Evolutionary conservation across 495 filamentous ascomycete species (phyloP), one percentile per base, ranked within the genome.

Genomic region (Aspergillus homomorphus): DNA sequence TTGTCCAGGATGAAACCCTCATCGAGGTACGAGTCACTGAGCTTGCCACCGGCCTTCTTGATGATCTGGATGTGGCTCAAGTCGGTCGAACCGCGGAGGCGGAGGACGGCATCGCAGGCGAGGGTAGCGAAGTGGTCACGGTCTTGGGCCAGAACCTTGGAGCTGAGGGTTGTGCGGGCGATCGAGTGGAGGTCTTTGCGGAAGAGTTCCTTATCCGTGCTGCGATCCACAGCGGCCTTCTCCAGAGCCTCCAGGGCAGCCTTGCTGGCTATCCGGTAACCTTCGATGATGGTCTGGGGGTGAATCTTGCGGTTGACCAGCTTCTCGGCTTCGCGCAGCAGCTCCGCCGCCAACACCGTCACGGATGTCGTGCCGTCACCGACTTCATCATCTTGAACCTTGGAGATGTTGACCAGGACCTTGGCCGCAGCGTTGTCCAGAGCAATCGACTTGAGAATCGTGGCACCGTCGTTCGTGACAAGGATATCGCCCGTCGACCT

Each of bases 1-100:
- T 98, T 98, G 78, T 98, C 94, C 20, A 98, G 81, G 66, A 98
- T 98, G 78, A 98, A 98, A 7, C 94, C 94, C 68, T 96, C 91
- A 68, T 98, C 94, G 45, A 98, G 80, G 76, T 97, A 98, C 2
- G 95, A 98, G 71, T 98, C 94, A 68, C 83, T 91, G 54, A 98
- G 82, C 80, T 97, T 98, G 66, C 94, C 94, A 63, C 94, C 94
- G 14, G 95, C 91, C 80, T 98, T 98, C 81, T 98, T 98, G 79
- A 98, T 98, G 64, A 98, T 89, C 75, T 98, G 94, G 61, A 98
- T 98, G 72, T 98, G 94, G 64, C 90, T 96, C 51, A 98, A 82
- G 72, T 98, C 96, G 44, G 91, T 89, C 8, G 91, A 96, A 18
- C 91, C 91, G 77, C 91, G 89, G 70, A 98, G 79, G 56, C 95